Conservation (phyloP, 1,284 basidiomycete genomes). For the Ustilago xerochloae region DNA sequence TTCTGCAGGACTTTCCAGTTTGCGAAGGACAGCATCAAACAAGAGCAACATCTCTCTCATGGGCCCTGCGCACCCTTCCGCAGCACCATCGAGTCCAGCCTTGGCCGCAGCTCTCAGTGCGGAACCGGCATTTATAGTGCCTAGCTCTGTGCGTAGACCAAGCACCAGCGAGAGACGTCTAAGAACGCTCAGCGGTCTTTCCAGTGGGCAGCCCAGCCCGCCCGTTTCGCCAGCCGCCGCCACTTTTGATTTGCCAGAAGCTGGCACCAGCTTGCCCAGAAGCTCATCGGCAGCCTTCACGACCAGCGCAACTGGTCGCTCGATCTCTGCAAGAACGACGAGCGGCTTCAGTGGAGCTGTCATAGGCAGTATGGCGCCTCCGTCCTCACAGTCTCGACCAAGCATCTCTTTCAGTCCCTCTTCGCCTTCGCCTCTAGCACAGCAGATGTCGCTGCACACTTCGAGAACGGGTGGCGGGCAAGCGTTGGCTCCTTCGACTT, state of each 20-base stretch:
- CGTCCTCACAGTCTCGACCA: slow-evolving; percentile 20
- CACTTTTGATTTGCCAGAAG: slow-evolving; percentile 28
- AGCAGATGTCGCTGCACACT: slow-evolving; percentile 46
- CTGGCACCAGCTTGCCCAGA: slow-evolving; percentile 9
- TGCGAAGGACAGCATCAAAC: slow-evolving; percentile 43
- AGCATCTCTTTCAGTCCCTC: slow-evolving; percentile 56
- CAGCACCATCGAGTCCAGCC: slow-evolving; percentile 40
- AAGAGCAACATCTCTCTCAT: slow-evolving; percentile 27
- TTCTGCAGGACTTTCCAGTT: slow-evolving; percentile 55
- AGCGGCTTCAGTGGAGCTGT: slow-evolving; percentile 16
- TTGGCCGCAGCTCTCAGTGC: slow-evolving; percentile 44
- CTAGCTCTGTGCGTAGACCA: slow-evolving; percentile 29
- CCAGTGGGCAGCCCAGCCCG: slow-evolving; percentile 27
- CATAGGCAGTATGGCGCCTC: slow-evolving; percentile 5
- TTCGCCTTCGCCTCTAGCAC: slow-evolving; percentile 55
- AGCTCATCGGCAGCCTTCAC: slow-evolving; percentile 22
- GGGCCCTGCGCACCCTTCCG: slow-evolving; percentile 9
- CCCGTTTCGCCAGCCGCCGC: slow-evolving; percentile 25
- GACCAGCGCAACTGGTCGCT: slow-evolving; percentile 5
- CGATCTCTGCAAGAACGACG: slow-evolving; percentile 19
- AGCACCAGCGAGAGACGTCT: slow-evolving; percentile 49
- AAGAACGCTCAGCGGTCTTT: slow-evolving; percentile 32
- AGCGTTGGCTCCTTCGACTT: slow-evolving; percentile 7
- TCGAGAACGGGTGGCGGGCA: slow-evolving; percentile 2
- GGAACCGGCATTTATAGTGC: slow-evolving; percentile 53